Conservation (phyloP, 805 yeast species). For the Kluyveromyces siamensis region DNA sequence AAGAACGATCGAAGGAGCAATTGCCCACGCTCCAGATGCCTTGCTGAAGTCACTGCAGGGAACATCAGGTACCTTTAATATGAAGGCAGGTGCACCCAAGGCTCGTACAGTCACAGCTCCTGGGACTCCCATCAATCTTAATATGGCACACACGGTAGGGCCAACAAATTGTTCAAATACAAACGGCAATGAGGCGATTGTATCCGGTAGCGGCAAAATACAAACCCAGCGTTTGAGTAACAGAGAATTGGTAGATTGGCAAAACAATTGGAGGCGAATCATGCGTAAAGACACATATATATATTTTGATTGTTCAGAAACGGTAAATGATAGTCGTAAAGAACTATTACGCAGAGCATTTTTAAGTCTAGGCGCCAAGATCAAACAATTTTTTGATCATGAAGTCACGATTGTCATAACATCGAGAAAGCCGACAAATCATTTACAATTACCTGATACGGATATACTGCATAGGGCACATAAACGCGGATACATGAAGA, state of each 20-base stretch:
- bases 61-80: slow-evolving; percentile 3
- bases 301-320: slow-evolving; percentile 48
- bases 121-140: neutral
- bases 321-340: slow-evolving; percentile 20
- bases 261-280: slow-evolving; percentile 51
- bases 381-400: slow-evolving; percentile 50
- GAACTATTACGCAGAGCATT: slow-evolving; percentile 26
- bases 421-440: slow-evolving; percentile 40
- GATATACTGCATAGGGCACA: slow-evolving; percentile 64
- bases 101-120: neutral
- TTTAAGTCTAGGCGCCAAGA: slow-evolving; percentile 41
- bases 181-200: neutral
- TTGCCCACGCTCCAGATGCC: slow-evolving; percentile 14
- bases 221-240: slow-evolving; percentile 1
- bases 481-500: slow-evolving; percentile 50
- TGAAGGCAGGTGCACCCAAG: slow-evolving; percentile 1
- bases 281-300: slow-evolving; percentile 47
- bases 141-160: neutral
- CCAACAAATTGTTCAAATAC: neutral
- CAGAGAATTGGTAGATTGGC: slow-evolving; percentile 49
- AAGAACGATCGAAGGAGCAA: slow-evolving; percentile 31
- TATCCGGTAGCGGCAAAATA: neutral
- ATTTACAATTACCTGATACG: slow-evolving; percentile 33
- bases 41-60: slow-evolving; percentile 9
- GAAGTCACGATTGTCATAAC: slow-evolving; percentile 73